A percentile compares a stretch with the other conserved stretches of the same genome.
These are phyloP conservation scores for Fraxinus angustifolia DNA, from an alignment of 305 asterid genomes.

Conservation along the genomic window DNA sequence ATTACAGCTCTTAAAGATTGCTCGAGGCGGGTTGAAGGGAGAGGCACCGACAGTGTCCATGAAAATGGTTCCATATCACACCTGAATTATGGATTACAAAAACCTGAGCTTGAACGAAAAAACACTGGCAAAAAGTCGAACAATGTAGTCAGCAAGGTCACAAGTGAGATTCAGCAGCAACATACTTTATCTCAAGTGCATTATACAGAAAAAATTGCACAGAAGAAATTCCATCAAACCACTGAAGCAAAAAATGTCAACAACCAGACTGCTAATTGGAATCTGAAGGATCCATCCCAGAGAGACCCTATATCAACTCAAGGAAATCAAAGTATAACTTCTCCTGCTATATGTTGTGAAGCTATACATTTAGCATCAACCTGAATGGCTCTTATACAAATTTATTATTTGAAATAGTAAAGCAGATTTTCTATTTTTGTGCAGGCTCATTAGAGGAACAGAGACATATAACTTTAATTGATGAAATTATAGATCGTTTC, in stretches of 20 bases:
- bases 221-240: conserved; percentile 25
- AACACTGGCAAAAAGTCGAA: conserved; percentile 24
- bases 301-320: conserved; percentile 24
- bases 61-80: conserved; percentile 31
- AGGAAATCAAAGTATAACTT: conserved; percentile 32
- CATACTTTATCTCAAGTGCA: conserved; percentile 34
- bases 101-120: conserved; percentile 28
- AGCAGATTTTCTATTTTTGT: conserved; percentile 15
- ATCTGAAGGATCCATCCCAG: conserved; percentile 33
- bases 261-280: conserved; percentile 24
- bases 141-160: conserved; percentile 22
- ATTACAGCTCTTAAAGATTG: conserved; percentile 26
- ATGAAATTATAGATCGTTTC: conserved; percentile 42
- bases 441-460: conserved; percentile 44
- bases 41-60: conserved; percentile 26
- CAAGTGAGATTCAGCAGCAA: conserved; percentile 35
- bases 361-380: conserved; percentile 18
- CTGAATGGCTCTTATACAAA: conserved; percentile 19
- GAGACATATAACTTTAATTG: conserved; percentile 29
- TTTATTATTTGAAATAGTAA: neutral
- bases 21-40: conserved; percentile 31
- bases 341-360: conserved; percentile 22
- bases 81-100: conserved; percentile 23
- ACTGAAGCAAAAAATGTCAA: conserved; percentile 30
- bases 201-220: conserved; percentile 30